These are phyloP conservation scores for Lentinula detonsa DNA, from an alignment of 768 basidiomycete genomes.

Conservation along the genomic window DNA sequence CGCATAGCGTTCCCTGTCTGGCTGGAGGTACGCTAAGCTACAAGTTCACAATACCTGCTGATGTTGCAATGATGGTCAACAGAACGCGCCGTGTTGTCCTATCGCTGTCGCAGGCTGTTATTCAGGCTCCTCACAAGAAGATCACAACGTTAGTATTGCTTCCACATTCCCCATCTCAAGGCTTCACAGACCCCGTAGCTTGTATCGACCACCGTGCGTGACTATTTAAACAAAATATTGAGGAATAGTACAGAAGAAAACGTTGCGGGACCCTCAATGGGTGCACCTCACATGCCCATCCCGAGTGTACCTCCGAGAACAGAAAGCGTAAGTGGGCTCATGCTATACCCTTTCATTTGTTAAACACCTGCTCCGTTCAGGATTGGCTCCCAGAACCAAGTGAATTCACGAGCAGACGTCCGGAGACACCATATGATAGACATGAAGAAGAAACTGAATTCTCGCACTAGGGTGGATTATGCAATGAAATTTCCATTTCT, in stretches of 20 bases:
- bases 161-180: neutral
- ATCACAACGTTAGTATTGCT: slow-evolving; percentile 55
- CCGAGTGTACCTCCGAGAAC: slow-evolving; percentile 11
- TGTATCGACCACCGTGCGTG: slow-evolving; percentile 57
- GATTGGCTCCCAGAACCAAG: slow-evolving; percentile 25
- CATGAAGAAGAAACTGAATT: neutral
- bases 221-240: slow-evolving; percentile 60
- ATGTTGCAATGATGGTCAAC: neutral
- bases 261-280: slow-evolving; percentile 18
- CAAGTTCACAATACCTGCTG: slow-evolving; percentile 2
- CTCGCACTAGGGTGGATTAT: neutral
- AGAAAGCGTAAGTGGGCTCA: neutral
- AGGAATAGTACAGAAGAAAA: slow-evolving; percentile 23
- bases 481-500: neutral
- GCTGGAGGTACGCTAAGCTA: slow-evolving; percentile 52
- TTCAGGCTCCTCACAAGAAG: slow-evolving; percentile 76
- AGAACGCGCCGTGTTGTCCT: slow-evolving; percentile 83
- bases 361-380: slow-evolving; percentile 20
- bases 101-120: slow-evolving; percentile 75
- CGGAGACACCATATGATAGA: slow-evolving; percentile 6
- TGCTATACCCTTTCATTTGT: slow-evolving; percentile 11
- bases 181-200: slow-evolving; percentile 33
- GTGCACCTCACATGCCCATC: slow-evolving; percentile 21
- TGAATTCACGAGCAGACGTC: slow-evolving; percentile 4
- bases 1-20: slow-evolving; percentile 74